Evolutionary conservation across 352 stramenopile genomes (phyloP).

Genomic region (Globisporangium polare): DNA sequence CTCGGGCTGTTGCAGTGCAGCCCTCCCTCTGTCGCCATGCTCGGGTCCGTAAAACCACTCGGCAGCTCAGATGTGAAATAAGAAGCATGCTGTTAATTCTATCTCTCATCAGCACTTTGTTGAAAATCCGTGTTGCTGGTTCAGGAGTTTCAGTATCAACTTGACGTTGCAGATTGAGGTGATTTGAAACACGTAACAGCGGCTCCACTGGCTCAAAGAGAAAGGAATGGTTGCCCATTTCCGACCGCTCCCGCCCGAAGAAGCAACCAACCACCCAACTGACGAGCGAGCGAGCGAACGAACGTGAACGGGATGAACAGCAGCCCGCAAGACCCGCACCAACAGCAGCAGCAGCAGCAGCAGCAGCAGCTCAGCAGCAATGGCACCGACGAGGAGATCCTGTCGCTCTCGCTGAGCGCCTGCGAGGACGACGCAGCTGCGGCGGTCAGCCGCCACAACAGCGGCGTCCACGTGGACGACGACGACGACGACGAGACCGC

Average conservation of each 20-base stretch:
- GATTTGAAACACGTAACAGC: too few relatives aligned
- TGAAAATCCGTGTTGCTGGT: too few relatives aligned
- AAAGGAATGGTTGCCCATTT: constrained; percentile 7
- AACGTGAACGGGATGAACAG: not conserved
- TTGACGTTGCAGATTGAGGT: too few relatives aligned
- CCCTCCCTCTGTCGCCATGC: not conserved
- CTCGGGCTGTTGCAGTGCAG: constrained; percentile 16
- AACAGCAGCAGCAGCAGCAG: too few relatives aligned
- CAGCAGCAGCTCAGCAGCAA: constrained; percentile 1
- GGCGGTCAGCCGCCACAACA: not conserved
- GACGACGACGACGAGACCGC: constrained; percentile 2
- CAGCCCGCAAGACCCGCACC: constrained; percentile 1
- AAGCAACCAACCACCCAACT: constrained; percentile 13
- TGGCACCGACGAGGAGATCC: constrained; percentile 31
- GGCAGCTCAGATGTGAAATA: not conserved
- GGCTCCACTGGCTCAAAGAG: too few relatives aligned
- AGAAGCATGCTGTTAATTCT: not conserved
- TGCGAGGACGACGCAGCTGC: constrained; percentile 20
- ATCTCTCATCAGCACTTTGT: too few relatives aligned
- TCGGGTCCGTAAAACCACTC: not conserved
- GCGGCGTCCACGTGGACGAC: not conserved
- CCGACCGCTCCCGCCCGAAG: constrained; percentile 3
- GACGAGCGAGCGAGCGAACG: not conserved
- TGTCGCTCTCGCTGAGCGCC: constrained; percentile 33
- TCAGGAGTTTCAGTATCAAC: too few relatives aligned